Evolutionary conservation across 2,329 filamentous ascomycete genomes (phyloP).

Genomic region (Cytospora paraplurivora): DNA sequence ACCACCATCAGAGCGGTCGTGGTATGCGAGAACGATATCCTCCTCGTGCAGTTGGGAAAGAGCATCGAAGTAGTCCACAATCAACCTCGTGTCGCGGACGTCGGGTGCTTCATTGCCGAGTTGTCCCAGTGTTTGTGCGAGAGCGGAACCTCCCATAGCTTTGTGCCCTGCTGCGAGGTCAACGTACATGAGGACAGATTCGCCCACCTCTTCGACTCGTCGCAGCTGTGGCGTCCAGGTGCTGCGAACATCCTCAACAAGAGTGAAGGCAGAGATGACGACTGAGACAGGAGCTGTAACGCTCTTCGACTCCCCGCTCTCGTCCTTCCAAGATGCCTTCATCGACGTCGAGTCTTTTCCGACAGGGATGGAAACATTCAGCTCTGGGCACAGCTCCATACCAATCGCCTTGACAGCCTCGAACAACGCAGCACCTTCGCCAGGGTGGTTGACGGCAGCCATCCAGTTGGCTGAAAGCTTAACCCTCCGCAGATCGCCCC

Average conservation of each 20-base stretch:
- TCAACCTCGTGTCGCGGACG: slow-evolving; percentile 76
- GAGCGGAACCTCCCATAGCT: slow-evolving; percentile 84
- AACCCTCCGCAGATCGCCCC: slow-evolving; percentile 74
- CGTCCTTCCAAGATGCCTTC: slow-evolving; percentile 93
- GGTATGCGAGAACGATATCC: slow-evolving; percentile 80
- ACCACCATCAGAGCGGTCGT: slow-evolving; percentile 92
- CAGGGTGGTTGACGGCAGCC: slow-evolving; percentile 91
- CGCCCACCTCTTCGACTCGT: slow-evolving; percentile 82
- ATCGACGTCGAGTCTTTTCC: slow-evolving; percentile 99
- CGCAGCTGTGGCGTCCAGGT: slow-evolving; percentile 94
- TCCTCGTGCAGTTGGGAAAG: slow-evolving; percentile 64
- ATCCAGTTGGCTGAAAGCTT: slow-evolving; percentile 98
- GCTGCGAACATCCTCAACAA: slow-evolving; percentile 77
- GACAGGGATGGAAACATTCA: slow-evolving; percentile 93
- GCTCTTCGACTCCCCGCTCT: slow-evolving; percentile 69
- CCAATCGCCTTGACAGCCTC: slow-evolving; percentile 93
- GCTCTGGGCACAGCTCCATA: slow-evolving; percentile 84
- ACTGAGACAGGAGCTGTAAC: slow-evolving; percentile 91
- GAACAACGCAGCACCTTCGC: slow-evolving; percentile 89
- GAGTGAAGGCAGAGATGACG: slow-evolving; percentile 86
- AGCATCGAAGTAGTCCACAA: slow-evolving; percentile 92
- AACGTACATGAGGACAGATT: slow-evolving; percentile 86
- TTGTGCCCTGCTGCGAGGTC: slow-evolving; percentile 82
- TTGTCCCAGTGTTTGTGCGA: slow-evolving; percentile 87
- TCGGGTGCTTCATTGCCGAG: slow-evolving; percentile 85